Evolutionary conservation across 1,139 yeast genomes (phyloP).

Genomic region (Candida neerlandica): DNA sequence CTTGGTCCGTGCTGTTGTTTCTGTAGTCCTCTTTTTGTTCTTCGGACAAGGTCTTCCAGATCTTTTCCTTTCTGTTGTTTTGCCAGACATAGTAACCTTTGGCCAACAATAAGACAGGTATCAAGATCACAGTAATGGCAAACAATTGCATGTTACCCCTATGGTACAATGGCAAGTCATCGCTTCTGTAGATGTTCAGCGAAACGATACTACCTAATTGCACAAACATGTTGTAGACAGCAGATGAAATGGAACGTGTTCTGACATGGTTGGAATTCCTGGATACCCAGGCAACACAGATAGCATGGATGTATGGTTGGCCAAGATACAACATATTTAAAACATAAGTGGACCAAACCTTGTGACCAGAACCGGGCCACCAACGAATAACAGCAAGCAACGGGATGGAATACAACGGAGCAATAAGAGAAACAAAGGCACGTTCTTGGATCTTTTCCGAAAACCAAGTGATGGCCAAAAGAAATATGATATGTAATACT

Average conservation of each 20-base stretch:
- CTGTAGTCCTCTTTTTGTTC: constrained; percentile 53
- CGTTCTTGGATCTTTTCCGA: constrained; percentile 44
- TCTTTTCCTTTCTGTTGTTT: constrained; percentile 44
- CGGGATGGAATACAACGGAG: constrained; percentile 45
- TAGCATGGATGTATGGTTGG: constrained; percentile 53
- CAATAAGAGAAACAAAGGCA: constrained; percentile 31
- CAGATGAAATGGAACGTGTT: constrained; percentile 56
- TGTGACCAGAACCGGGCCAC: constrained; percentile 52
- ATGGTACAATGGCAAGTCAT: constrained; percentile 60
- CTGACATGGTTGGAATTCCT: constrained; percentile 61
- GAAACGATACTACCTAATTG: constrained; percentile 57
- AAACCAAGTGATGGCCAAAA: constrained; percentile 41
- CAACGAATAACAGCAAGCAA: constrained; percentile 46
- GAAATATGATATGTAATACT: constrained; percentile 21
- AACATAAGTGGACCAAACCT: constrained; percentile 56
- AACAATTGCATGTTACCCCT: constrained; percentile 48
- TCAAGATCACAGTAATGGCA: constrained; percentile 17
- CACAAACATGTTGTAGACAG: constrained; percentile 62
- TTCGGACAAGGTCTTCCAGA: constrained; percentile 50
- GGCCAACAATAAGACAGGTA: constrained; percentile 24
- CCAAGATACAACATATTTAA: constrained; percentile 51
- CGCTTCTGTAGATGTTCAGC: constrained; percentile 54
- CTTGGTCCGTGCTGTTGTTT: constrained; percentile 47
- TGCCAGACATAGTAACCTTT: constrained; percentile 48
- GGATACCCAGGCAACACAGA: constrained; percentile 62